These are phyloP conservation scores for Wickerhamiella musiphila DNA, from an alignment of 805 yeast genomes.

Conservation along the genomic window DNA sequence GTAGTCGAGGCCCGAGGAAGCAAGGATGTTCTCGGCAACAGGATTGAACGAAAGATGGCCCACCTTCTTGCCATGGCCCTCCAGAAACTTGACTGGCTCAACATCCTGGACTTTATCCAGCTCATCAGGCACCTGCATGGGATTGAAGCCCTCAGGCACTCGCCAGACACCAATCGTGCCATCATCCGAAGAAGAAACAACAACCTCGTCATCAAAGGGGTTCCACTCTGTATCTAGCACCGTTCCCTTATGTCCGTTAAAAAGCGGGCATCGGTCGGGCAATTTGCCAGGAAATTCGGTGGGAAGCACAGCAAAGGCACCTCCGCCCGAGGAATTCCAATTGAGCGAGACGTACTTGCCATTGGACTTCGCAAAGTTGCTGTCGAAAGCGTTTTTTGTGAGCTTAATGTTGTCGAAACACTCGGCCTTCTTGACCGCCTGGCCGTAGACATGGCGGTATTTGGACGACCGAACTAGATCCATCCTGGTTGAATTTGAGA, in stretches of 20 bases:
- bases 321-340: constrained; percentile 95
- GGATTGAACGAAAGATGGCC: constrained; percentile 89
- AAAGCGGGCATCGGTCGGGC: constrained; percentile 83
- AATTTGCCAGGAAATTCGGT: constrained; percentile 72
- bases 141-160: constrained; percentile 67
- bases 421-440: constrained; percentile 53
- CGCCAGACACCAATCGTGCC: constrained; percentile 75
- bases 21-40: constrained; percentile 67
- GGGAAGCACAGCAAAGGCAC: constrained; percentile 92
- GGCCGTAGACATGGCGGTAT: constrained; percentile 92
- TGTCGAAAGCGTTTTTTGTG: constrained; percentile 84
- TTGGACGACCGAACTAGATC: constrained; percentile 81
- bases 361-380: constrained; percentile 72
- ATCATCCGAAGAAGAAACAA: constrained; percentile 72
- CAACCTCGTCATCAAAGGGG: constrained; percentile 63
- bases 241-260: constrained; percentile 90
- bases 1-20: constrained; percentile 81
- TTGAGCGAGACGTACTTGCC: constrained; percentile 74
- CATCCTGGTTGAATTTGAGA: no score
- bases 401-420: constrained; percentile 46
- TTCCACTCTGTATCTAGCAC: constrained; percentile 92
- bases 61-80: constrained; percentile 87
- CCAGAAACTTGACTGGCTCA: constrained; percentile 46
- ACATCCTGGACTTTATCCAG: constrained; percentile 51
- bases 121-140: constrained; percentile 27